Conservation (phyloP, 306 rosid genomes). For the Dicorynia guianensis region DNA sequence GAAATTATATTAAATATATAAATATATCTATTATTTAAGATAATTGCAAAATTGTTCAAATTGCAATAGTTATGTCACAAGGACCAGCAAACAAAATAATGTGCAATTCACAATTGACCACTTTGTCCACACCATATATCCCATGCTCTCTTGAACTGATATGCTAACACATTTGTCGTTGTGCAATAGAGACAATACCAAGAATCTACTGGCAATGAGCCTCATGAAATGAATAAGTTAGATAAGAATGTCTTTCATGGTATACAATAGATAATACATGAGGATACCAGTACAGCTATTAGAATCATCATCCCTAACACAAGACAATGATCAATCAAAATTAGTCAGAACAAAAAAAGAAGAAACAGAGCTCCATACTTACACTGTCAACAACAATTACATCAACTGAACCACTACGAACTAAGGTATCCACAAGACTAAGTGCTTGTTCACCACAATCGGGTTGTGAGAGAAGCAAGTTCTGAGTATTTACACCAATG, state of each 20-base stretch:
- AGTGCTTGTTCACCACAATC: constrained; percentile 97
- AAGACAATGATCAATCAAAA: constrained; percentile 18
- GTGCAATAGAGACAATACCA: constrained; percentile 1
- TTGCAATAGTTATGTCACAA: too few relatives aligned
- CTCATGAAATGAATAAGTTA: constrained; percentile 8
- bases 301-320: constrained; percentile 15
- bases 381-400: constrained; percentile 97
- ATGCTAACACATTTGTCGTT: constrained; percentile 6
- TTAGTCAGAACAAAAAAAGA: constrained; percentile 26
- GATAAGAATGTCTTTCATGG: neutral
- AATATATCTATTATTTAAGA: too few relatives aligned
- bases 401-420: constrained; percentile 93
- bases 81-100: too few relatives aligned
- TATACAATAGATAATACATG: neutral
- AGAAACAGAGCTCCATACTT: constrained; percentile 51
- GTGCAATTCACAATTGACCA: too few relatives aligned
- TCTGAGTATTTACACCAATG: constrained; percentile 80
- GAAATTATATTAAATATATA: too few relatives aligned
- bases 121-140: constrained; percentile 5
- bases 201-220: constrained; percentile 15
- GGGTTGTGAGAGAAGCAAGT: constrained; percentile 90
- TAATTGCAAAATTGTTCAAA: too few relatives aligned
- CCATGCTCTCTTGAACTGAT: constrained; percentile 8
- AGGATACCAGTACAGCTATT: neutral
- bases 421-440: constrained; percentile 85